phyloP scores from a whole-genome alignment of 2,329 filamentous ascomycete genomes.

The Fusarium papillatum region DNA sequence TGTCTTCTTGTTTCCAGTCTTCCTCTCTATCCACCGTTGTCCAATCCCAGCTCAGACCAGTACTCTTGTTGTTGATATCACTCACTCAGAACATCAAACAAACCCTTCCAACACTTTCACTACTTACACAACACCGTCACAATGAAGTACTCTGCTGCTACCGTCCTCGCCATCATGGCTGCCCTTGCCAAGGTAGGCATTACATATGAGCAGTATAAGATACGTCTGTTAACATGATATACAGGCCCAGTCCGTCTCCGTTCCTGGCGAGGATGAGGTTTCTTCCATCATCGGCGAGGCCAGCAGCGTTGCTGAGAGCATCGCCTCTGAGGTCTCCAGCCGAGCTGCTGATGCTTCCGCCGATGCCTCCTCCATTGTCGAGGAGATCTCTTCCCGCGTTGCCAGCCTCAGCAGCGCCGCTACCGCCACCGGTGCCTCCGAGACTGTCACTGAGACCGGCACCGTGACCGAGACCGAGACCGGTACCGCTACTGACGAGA shows the following conservation, averaged over 20 bases:
- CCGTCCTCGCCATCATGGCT: slow-evolving; percentile 48
- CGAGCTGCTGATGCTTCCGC: slow-evolving; percentile 19
- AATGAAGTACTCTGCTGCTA: slow-evolving; percentile 55
- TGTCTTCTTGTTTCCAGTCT: neutral
- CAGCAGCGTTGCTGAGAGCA: slow-evolving; percentile 7
- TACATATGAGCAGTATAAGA: neutral
- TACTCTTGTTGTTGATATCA: slow-evolving; percentile 5
- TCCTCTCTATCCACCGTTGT: slow-evolving; percentile 18
- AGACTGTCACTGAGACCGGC: slow-evolving; percentile 12
- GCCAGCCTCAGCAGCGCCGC: slow-evolving; percentile 1
- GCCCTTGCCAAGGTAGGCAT: slow-evolving; percentile 39
- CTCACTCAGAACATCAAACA: slow-evolving; percentile 13
- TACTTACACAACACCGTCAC: slow-evolving; percentile 30
- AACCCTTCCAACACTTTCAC: slow-evolving; percentile 7
- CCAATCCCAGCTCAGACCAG: slow-evolving; percentile 13
- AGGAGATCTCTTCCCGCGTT: neutral
- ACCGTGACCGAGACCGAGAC: neutral
- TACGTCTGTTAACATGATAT: slow-evolving; percentile 3
- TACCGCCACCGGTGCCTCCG: slow-evolving; percentile 10
- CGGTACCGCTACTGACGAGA: slow-evolving; percentile 28
- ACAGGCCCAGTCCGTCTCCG: slow-evolving; percentile 28
- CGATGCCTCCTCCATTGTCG: slow-evolving; percentile 26
- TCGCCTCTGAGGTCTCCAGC: slow-evolving; percentile 15
- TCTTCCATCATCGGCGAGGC: slow-evolving; percentile 29
- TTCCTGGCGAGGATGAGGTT: slow-evolving; percentile 20